Evolutionary conservation across 192 early-diverging fungal species (phyloP).

Genomic region (Mortierella hygrophila): DNA sequence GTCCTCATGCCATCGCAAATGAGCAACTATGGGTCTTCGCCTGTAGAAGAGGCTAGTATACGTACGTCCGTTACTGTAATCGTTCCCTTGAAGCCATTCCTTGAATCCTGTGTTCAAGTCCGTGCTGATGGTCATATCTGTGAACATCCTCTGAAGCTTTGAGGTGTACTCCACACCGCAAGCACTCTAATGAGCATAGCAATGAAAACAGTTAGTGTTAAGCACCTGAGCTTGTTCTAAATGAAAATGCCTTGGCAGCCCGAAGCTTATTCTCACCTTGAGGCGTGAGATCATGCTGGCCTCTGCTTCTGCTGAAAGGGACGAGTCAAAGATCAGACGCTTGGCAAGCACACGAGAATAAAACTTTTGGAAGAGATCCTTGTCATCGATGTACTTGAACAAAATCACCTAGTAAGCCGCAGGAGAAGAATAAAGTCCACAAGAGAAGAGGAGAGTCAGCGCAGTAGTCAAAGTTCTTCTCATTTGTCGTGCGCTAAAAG

Average conservation of each 20-base stretch:
- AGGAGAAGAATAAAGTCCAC: no score
- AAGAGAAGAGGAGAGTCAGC: not conserved
- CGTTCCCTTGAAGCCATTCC: conserved; percentile 56
- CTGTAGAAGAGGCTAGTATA: not conserved
- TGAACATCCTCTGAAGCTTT: conserved; percentile 91
- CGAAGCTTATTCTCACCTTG: conserved; percentile 63
- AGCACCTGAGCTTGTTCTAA: not conserved
- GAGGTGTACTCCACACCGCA: conserved; percentile 90
- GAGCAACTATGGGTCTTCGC: not conserved
- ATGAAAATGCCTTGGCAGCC: not conserved
- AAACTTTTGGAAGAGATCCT: conserved; percentile 94
- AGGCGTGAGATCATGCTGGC: conserved; percentile 82
- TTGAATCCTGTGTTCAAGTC: conserved; percentile 73
- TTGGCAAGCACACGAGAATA: conserved; percentile 88
- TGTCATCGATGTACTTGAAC: conserved; percentile 92
- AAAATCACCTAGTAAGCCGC: conserved; percentile 66
- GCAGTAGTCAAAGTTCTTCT: no score
- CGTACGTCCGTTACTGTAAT: conserved; percentile 65
- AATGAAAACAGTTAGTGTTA: conserved; percentile 2
- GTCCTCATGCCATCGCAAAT: not conserved
- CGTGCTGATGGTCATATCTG: conserved; percentile 82
- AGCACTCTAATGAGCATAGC: conserved; percentile 59
- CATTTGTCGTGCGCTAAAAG: not conserved
- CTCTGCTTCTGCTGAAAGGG: conserved; percentile 85
- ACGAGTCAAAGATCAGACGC: conserved; percentile 80